Evolutionary conservation across 1,139 yeast species (phyloP).

Genomic region (Magnusiomyces fungicola): DNA sequence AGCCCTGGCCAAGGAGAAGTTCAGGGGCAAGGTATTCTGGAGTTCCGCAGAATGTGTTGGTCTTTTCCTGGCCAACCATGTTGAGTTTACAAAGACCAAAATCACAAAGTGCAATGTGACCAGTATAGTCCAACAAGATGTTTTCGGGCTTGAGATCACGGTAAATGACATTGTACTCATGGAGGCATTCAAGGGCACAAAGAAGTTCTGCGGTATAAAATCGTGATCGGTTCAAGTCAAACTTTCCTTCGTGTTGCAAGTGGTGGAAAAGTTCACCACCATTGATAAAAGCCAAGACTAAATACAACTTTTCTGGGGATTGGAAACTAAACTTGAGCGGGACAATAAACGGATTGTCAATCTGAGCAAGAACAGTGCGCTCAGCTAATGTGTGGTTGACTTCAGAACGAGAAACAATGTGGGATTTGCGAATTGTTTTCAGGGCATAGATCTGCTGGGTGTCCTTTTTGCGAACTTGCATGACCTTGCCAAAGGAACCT

Average conservation of each 20-base stretch:
- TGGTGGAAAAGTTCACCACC: conserved; percentile 98
- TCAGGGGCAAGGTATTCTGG: conserved; percentile 98
- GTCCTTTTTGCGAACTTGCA: conserved; percentile 95
- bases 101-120: conserved; percentile 95
- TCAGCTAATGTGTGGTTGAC: conserved; percentile 96
- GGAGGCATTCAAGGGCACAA: conserved; percentile 87
- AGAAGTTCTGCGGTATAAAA: conserved; percentile 91
- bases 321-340: conserved; percentile 94
- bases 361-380: conserved; percentile 87
- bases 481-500: conserved; percentile 96
- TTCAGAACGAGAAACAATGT: conserved; percentile 88
- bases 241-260: conserved; percentile 83
- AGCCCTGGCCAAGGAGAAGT: conserved; percentile 81
- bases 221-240: conserved; percentile 80
- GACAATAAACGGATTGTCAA: conserved; percentile 95
- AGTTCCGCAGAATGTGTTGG: conserved; percentile 94
- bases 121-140: conserved; percentile 86
- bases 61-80: conserved; percentile 82
- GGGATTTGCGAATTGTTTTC: conserved; percentile 88
- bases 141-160: conserved; percentile 95
- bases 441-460: conserved; percentile 91
- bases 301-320: conserved; percentile 84
- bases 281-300: conserved; percentile 86
- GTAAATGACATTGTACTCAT: conserved; percentile 84
- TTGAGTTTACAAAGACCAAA: conserved; percentile 93